Conservation (phyloP, 1,139 yeast genomes). For the Zygoascus meyerae region DNA sequence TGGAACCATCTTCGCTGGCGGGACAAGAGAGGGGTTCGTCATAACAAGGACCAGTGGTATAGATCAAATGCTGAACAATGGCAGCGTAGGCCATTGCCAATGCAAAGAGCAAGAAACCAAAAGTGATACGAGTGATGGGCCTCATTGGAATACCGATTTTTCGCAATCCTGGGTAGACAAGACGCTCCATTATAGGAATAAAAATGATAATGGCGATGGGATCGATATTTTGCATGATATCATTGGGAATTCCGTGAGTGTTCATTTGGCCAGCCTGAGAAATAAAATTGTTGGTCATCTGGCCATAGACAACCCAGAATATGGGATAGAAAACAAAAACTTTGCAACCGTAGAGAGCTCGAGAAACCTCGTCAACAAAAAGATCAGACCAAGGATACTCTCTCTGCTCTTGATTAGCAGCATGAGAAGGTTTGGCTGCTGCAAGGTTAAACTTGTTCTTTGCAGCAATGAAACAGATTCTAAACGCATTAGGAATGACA, state of each 20-base stretch:
- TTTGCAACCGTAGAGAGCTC: slow-evolving; percentile 56
- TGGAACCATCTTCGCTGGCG: slow-evolving; percentile 31
- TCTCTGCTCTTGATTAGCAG: slow-evolving; percentile 34
- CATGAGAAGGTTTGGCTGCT: slow-evolving; percentile 50
- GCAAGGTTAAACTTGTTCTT: slow-evolving; percentile 48
- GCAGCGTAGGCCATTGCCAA: slow-evolving; percentile 76
- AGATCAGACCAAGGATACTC: slow-evolving; percentile 52
- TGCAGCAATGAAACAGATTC: slow-evolving; percentile 42
- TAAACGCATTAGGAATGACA: slow-evolving; percentile 53
- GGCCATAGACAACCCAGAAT: slow-evolving; percentile 64
- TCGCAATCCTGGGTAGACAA: slow-evolving; percentile 52
- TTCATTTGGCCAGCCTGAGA: slow-evolving; percentile 64
- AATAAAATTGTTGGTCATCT: slow-evolving; percentile 58
- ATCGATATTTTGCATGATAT: slow-evolving; percentile 57
- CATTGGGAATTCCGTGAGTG: slow-evolving; percentile 60
- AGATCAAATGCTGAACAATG: slow-evolving; percentile 68
- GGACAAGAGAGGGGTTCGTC: slow-evolving; percentile 45
- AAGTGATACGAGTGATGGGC: slow-evolving; percentile 65
- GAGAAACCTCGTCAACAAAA: slow-evolving; percentile 57
- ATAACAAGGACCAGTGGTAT: slow-evolving; percentile 73
- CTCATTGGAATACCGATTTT: slow-evolving; percentile 38
- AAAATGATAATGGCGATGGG: slow-evolving; percentile 56
- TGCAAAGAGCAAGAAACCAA: slow-evolving; percentile 70
- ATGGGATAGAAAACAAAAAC: slow-evolving; percentile 58
- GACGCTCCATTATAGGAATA: slow-evolving; percentile 53